Conservation (phyloP, 257 asterid genomes). For the Verbascum thapsus region DNA sequence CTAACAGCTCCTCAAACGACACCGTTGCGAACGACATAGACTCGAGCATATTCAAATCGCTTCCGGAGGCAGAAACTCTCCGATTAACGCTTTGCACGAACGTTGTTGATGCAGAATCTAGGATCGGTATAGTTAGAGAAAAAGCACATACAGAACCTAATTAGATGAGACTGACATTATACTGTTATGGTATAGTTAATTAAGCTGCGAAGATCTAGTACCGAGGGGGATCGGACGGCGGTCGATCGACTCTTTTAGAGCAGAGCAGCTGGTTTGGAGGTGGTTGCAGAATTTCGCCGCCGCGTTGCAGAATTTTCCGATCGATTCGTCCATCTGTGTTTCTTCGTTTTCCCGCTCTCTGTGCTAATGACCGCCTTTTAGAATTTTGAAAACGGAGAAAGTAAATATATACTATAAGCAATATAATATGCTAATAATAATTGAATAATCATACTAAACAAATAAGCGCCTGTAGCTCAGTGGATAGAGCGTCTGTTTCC, state of each 20-base stretch:
- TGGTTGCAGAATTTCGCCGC: constrained; percentile 77
- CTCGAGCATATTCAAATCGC: constrained; percentile 82
- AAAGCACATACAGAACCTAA: neutral
- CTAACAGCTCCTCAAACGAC: constrained; percentile 93
- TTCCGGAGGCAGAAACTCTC: constrained; percentile 51
- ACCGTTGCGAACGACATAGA: constrained; percentile 86
- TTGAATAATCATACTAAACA: too few relatives aligned
- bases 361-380: neutral
- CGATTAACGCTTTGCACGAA: constrained; percentile 71
- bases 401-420: too few relatives aligned
- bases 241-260: constrained; percentile 74
- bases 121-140: neutral
- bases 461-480: constrained; percentile 72
- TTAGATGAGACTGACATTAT: too few relatives aligned
- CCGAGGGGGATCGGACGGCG: constrained; percentile 96
- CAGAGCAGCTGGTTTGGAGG: constrained; percentile 67
- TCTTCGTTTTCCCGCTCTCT: neutral
- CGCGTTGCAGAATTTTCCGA: constrained; percentile 62
- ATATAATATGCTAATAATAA: too few relatives aligned
- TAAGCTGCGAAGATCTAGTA: constrained; percentile 26
- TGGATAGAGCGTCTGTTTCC: constrained; percentile 86
- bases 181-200: neutral
- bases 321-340: constrained; percentile 70
- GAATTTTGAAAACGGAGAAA: too few relatives aligned
- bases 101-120: constrained; percentile 90